A percentile compares a stretch with the other conserved stretches of the same genome.
These are phyloP conservation scores for Breviolum minutum DNA, from an alignment of 73 alveolate species.

Conservation along the genomic window DNA sequence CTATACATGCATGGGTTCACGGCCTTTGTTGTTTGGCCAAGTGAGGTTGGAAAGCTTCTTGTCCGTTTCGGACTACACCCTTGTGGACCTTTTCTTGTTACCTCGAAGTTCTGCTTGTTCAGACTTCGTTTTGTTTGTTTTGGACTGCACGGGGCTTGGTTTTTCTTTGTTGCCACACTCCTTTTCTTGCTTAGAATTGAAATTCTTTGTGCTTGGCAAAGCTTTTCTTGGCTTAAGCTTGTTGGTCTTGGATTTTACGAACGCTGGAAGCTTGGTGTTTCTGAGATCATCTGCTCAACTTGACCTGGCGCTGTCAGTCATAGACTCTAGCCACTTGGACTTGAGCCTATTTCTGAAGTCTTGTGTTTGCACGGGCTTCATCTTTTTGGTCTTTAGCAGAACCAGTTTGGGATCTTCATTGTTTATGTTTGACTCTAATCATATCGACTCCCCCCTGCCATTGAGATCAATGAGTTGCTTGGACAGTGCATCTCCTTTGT, in stretches of 20 bases:
- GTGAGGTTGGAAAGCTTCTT: not conserved
- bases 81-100: not conserved
- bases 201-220: not conserved
- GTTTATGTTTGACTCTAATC: not conserved
- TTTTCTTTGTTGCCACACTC: not conserved
- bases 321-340: constrained; percentile 26
- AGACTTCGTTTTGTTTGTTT: not conserved
- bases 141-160: not conserved
- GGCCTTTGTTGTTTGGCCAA: not conserved
- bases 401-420: not conserved
- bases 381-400: not conserved
- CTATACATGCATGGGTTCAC: not conserved
- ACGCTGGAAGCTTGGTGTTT: constrained; percentile 2
- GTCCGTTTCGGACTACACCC: not conserved
- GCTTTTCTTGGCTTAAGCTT: not conserved
- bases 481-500: not conserved
- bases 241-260: not conserved
- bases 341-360: not conserved
- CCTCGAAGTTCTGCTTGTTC: not conserved
- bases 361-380: not conserved
- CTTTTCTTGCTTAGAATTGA: not conserved
- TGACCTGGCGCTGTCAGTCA: not conserved
- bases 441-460: not conserved
- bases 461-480: not conserved
- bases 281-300: not conserved